Evolutionary conservation across 768 basidiomycete genomes (phyloP), one percentile per base, ranked within the genome.

Genomic region (Tulasnella sp.): DNA sequence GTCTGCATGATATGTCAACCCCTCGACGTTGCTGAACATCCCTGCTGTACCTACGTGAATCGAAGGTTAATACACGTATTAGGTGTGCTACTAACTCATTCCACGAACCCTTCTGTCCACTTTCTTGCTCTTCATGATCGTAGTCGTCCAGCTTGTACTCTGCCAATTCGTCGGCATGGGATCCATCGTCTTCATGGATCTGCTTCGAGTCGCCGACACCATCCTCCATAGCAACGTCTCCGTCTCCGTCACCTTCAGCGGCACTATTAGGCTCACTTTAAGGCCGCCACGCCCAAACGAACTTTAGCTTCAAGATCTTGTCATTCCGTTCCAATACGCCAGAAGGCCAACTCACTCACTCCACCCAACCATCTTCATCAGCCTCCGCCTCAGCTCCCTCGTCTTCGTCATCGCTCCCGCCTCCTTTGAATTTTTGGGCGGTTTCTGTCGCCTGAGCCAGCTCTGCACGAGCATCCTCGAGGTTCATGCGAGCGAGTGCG

Each of bases 1-100:
- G 66, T 92, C 83, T 53, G 83, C 81, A 71, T 97, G 93, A 69
- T 88, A 95, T 21, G 86, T 86, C 52, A 99, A 74, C 17, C 94
- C 95, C 69, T 96, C 95, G 71, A 98, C 91, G 67, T 90, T 94
- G 70, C 86, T 91, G 73, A 99, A 99, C 17, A 88, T 87, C 41
- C 93, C 74, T 65, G 51, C 53, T 53, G 34, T 5, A 55, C 59
- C 59, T 56, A 17, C 38, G 21, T n/a, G n/a, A 19, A 30, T 21
- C 5, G 27, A 7, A 7, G 7, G 5, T 48, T 29, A 48, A 13
- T 26, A 32, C 9, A 3, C 26, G n/a, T 38, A 41, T 29, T 2
- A 56, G 19, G 21, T 24, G 26, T 41, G n/a, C 43, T 21, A 48
- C 9, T 24, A 53, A 26, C 45, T 27, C 34, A 7, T 7, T 15